phyloP scores from a whole-genome alignment of 2,329 filamentous ascomycete species.

The Penicillium carneum region DNA sequence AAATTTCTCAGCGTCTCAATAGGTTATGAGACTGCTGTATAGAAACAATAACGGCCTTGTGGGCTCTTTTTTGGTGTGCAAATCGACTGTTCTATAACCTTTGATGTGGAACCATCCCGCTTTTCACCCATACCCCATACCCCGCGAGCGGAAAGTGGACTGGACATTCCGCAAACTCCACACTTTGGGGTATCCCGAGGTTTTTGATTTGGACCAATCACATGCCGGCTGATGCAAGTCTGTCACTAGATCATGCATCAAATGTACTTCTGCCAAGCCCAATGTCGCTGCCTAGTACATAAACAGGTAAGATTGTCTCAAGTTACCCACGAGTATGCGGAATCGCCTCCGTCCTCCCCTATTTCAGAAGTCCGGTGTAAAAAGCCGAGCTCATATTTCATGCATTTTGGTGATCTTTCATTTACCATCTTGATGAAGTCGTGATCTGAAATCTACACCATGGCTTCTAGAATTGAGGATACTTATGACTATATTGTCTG shows the following conservation, averaged over 20 bases:
- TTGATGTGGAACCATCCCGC: constrained; percentile 1
- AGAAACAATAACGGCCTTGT: too few species aligned
- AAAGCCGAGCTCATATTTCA: neutral
- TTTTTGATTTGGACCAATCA: neutral
- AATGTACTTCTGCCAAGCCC: neutral
- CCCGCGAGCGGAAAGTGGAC: neutral
- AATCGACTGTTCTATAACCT: too few species aligned
- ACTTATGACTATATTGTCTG: constrained; percentile 44
- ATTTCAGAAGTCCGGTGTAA: neutral
- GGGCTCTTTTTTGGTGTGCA: too few species aligned
- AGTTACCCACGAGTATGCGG: neutral
- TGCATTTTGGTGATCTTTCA: neutral
- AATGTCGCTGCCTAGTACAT: neutral
- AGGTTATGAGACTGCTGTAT: neutral
- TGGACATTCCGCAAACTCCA: neutral
- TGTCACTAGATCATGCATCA: neutral
- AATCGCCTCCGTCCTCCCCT: neutral
- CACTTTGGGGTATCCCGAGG: neutral
- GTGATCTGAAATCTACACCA: constrained; percentile 11
- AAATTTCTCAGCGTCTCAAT: constrained; percentile 39
- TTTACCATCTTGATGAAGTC: neutral
- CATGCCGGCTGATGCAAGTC: neutral
- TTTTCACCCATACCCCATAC: neutral
- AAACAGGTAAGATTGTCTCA: neutral
- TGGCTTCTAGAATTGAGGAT: constrained; percentile 25